Evolutionary conservation across 257 asterid genomes (phyloP), one percentile per base, ranked within the genome.

Genomic region (Salvia rosmarinus): DNA sequence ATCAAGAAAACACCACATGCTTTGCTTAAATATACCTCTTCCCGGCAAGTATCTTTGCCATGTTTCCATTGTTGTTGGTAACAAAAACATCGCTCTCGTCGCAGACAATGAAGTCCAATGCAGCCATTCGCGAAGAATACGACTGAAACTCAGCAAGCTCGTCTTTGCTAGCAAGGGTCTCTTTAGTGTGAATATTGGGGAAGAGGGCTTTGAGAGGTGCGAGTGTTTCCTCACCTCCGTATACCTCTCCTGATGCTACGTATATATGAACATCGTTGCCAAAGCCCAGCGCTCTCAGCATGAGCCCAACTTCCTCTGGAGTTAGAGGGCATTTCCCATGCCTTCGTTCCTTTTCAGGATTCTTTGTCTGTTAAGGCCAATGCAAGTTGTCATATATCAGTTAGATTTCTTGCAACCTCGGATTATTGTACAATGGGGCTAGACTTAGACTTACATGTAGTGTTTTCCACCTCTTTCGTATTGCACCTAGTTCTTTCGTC

Each of bases 71-170:
- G 79, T 90, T 88, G 75, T 90, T 90, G 60, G 94, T 78, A 46
- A 87, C 89, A 20, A 90, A 88, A 44, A 86, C 97, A 78, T 88
- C 88, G 44, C 94, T 88, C 78, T 88, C 88, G 64, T 90, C 96
- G 43, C 94, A 90, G 40, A 90, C 96, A 60, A 90, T 82, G 81
- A 82, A 90, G 64, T 88, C 96, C 67, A 88, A 49, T 0, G 97
- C 96, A 73, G 97, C 97, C 97, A 90, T 84, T 6, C 97, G 86
- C 51, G 97, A 85, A 14, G 96, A 85, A 65, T 74, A 90, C 2
- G 96, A 37, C 9, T 82, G 77, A 60, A 86, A 85, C n/a, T 72
- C 79, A 57, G 83, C 87, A 19, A 90, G 79, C 75, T 88, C 94
- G n/a, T 80, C 91, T 78, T 85, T 75, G 73, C 82, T 82, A 34